A percentile compares a stretch with the other conserved stretches of the same genome.
Evolutionary conservation across 768 basidiomycete genomes (phyloP).

Genomic region (Postia placenta): DNA sequence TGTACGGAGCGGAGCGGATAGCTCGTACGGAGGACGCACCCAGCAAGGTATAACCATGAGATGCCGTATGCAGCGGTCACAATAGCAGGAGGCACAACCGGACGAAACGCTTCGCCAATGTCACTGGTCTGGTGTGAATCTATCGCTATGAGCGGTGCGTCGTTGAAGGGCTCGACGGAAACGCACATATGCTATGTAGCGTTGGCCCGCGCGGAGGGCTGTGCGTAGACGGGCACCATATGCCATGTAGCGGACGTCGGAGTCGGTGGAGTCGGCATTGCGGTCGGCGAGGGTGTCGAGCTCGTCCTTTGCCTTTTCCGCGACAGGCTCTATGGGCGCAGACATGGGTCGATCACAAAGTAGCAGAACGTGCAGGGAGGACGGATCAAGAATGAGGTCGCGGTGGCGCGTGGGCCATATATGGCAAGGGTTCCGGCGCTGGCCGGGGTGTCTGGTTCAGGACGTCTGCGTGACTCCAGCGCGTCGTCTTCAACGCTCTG

Average conservation of each 20-base stretch:
- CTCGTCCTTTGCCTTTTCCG: constrained; percentile 36
- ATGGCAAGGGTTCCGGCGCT: neutral
- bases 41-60: constrained; percentile 75
- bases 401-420: neutral
- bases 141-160: constrained; percentile 14
- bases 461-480: constrained; percentile 4
- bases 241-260: constrained; percentile 65
- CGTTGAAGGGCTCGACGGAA: neutral
- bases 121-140: constrained; percentile 57
- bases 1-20: neutral
- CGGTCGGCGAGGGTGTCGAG: constrained; percentile 56
- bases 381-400: neutral
- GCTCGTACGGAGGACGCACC: constrained; percentile 29
- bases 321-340: constrained; percentile 7
- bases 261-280: constrained; percentile 60
- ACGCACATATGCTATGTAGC: constrained; percentile 76
- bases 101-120: constrained; percentile 78
- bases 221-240: constrained; percentile 77
- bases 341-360: constrained; percentile 11
- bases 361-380: neutral
- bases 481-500: constrained; percentile 13
- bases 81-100: constrained; percentile 64
- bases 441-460: neutral
- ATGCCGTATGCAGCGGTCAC: constrained; percentile 78
- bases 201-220: constrained; percentile 57